phyloP scores from a whole-genome alignment of 1,139 yeast genomes.

The Pichia sp. region DNA sequence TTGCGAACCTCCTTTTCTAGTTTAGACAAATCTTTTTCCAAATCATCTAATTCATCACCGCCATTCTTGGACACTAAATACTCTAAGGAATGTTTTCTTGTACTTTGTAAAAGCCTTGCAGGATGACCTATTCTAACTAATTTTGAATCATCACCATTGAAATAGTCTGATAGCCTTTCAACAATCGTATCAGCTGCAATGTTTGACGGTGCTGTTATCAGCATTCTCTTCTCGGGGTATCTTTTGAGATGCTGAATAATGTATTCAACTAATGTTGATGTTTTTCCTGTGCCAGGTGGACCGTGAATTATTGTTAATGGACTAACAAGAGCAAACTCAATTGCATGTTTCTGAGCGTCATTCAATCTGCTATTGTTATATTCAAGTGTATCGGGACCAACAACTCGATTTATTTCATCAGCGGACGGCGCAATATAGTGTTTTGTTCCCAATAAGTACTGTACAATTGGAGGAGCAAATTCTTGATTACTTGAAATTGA shows the following conservation, averaged over 20 bases:
- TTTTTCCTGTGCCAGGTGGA: constrained; percentile 79
- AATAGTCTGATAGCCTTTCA: constrained; percentile 53
- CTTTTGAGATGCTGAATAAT: constrained; percentile 62
- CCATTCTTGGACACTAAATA: constrained; percentile 54
- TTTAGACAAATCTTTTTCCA: constrained; percentile 50
- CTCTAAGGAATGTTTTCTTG: constrained; percentile 71
- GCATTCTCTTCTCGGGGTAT: constrained; percentile 43
- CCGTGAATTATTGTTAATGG: constrained; percentile 61
- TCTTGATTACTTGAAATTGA: constrained; percentile 15
- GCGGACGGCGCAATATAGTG: constrained; percentile 23
- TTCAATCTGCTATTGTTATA: constrained; percentile 54
- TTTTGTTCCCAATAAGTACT: constrained; percentile 40
- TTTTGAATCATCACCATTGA: constrained; percentile 33
- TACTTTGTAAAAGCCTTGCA: constrained; percentile 63
- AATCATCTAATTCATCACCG: constrained; percentile 56
- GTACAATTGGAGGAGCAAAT: constrained; percentile 30
- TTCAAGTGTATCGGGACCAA: constrained; percentile 18
- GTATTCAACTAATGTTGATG: constrained; percentile 80
- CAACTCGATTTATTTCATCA: background rate
- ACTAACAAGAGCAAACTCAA: constrained; percentile 39
- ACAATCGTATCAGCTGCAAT: constrained; percentile 90
- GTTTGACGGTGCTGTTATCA: constrained; percentile 94
- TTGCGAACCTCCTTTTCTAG: constrained; percentile 56
- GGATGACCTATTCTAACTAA: constrained; percentile 89
- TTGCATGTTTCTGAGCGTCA: constrained; percentile 65